Percentiles rank a stretch among this genome's conserved stretches.
phyloP scores from a whole-genome alignment of 345 rosid species.

The Boechera divaricarpa region DNA sequence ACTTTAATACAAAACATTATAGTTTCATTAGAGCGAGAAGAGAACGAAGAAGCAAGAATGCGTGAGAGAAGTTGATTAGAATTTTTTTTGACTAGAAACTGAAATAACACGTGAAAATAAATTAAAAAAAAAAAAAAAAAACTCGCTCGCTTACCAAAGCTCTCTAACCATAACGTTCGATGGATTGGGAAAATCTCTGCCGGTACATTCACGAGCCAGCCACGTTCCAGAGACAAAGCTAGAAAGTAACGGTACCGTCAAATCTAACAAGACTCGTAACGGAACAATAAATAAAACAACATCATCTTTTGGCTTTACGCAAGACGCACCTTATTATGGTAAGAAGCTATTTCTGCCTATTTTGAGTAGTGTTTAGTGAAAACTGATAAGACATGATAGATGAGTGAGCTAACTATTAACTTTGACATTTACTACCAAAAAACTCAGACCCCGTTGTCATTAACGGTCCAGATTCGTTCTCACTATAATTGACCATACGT shows the following conservation, averaged over 20 bases:
- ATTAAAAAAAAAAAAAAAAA: no score
- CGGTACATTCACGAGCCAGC: slow-evolving; percentile 37
- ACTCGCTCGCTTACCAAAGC: slow-evolving; percentile 33
- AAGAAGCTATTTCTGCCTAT: slow-evolving; percentile 5
- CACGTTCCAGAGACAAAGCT: slow-evolving; percentile 41
- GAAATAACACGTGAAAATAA: background rate
- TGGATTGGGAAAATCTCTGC: slow-evolving; percentile 31
- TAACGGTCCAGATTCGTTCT: slow-evolving; percentile 10
- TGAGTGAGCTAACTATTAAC: slow-evolving; percentile 11
- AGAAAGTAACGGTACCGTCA: slow-evolving; percentile 25
- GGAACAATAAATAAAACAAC: background rate
- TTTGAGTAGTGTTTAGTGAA: slow-evolving; percentile 8
- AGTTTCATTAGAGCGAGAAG: background rate
- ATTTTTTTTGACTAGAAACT: background rate
- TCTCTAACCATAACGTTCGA: slow-evolving; percentile 23
- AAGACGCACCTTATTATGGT: slow-evolving; percentile 18
- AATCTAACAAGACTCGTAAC: slow-evolving; percentile 3
- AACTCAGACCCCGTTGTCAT: slow-evolving; percentile 5
- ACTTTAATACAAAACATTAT: no score
- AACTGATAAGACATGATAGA: slow-evolving; percentile 7
- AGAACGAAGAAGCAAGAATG: background rate
- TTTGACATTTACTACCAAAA: slow-evolving; percentile 22
- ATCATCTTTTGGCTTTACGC: slow-evolving; percentile 22
- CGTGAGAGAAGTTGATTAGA: background rate
- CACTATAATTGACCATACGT: slow-evolving; percentile 37